Conservation (phyloP, 2,329 filamentous ascomycete species). For the Lecanoromycetidae sp. region DNA sequence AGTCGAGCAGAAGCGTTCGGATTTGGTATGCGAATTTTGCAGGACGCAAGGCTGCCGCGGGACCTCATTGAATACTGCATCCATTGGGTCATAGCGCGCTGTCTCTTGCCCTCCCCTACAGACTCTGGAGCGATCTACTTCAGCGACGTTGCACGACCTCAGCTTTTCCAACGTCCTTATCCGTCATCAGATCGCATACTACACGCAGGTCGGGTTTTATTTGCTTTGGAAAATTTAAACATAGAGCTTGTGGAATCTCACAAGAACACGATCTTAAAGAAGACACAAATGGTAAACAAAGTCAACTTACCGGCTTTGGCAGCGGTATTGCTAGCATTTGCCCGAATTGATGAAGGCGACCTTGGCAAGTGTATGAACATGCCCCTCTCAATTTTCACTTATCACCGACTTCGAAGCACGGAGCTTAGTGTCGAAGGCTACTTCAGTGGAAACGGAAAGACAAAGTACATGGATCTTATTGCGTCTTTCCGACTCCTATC, state of each 20-base stretch:
- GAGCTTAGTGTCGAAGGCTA: background rate
- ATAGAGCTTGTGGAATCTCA: background rate
- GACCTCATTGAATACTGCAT: background rate
- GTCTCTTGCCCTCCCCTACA: too few species aligned
- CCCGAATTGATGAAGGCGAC: slow-evolving; percentile 1
- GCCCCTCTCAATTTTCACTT: background rate
- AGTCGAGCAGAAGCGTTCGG: background rate
- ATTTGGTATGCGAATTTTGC: slow-evolving; percentile 6
- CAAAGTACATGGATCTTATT: background rate
- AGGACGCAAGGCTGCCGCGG: background rate
- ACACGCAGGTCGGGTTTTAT: background rate
- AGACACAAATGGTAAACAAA: background rate
- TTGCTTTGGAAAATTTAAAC: background rate
- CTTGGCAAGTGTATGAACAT: background rate
- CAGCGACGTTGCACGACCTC: background rate
- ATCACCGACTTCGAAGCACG: background rate
- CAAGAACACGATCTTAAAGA: background rate
- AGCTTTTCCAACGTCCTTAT: background rate
- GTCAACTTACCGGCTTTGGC: background rate
- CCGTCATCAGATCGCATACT: background rate
- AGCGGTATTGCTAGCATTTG: slow-evolving; percentile 3
- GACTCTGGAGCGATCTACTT: background rate
- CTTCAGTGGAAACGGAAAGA: too few species aligned
- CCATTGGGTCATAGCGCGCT: slow-evolving; percentile 2
- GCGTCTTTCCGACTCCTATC: slow-evolving; percentile 4